Conservation (phyloP, 202 grass and related monocot genomes). For the Setaria italica region DNA sequence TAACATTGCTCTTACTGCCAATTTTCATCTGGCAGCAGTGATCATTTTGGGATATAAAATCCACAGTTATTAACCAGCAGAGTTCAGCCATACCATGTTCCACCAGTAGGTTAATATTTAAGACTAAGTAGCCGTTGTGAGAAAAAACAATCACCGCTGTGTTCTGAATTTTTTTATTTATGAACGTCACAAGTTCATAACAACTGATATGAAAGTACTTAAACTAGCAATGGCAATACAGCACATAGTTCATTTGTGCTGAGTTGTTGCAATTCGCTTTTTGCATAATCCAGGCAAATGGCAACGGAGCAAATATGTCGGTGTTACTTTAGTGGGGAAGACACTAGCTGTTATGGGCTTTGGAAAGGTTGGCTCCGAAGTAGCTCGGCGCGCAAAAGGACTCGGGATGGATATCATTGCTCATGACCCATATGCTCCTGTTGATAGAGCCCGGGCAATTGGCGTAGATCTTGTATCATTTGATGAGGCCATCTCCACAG, state of each 20-base stretch:
- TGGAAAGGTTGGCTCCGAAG: conserved; percentile 88
- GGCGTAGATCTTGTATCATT: conserved; percentile 79
- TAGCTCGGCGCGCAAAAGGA: conserved; percentile 76
- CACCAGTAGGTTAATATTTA: neutral
- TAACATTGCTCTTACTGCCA: neutral
- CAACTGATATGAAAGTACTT: neutral
- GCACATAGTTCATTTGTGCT: neutral
- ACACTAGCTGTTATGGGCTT: conserved; percentile 86
- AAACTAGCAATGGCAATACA: neutral
- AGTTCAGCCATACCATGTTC: neutral
- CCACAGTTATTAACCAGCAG: neutral
- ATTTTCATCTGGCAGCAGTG: neutral
- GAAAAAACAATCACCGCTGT: neutral
- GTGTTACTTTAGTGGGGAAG: conserved; percentile 81
- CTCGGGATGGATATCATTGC: conserved; percentile 77
- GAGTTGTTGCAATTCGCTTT: neutral
- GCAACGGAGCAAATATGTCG: conserved; percentile 73
- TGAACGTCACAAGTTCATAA: neutral
- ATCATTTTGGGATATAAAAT: conserved; percentile 1
- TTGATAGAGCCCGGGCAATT: conserved; percentile 78
- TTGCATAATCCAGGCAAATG: conserved; percentile 68
- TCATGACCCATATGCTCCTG: conserved; percentile 79
- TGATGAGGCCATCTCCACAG: conserved; percentile 74
- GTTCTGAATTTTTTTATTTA: conserved; percentile 6
- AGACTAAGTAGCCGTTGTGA: neutral